Evolutionary conservation across 108 stramenopile species (phyloP).

Genomic region (Stephanodiscus minutulus): DNA sequence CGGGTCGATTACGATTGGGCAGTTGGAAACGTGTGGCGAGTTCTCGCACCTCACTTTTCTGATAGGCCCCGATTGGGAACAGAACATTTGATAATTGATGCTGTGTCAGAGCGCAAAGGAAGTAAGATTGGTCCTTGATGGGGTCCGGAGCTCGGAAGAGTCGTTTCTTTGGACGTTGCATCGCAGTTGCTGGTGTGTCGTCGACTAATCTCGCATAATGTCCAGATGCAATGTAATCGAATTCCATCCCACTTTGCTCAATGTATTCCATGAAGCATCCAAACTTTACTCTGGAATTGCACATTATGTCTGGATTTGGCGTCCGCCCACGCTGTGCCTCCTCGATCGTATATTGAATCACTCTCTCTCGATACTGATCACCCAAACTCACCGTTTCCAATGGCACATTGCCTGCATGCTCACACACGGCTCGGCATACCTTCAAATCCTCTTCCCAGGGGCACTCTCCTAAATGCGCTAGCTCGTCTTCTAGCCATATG

Average conservation of each 20-base stretch:
- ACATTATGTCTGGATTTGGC: slow-evolving; percentile 98
- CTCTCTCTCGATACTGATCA: slow-evolving; percentile 88
- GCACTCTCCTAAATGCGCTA: slow-evolving; percentile 92
- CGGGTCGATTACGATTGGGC: slow-evolving; percentile 89
- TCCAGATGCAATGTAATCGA: slow-evolving; percentile 91
- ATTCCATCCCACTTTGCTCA: slow-evolving; percentile 45
- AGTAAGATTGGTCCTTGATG: slow-evolving; percentile 98
- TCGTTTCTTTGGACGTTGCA: slow-evolving; percentile 28
- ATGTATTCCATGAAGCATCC: slow-evolving; percentile 92
- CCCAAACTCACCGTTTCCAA: slow-evolving; percentile 87
- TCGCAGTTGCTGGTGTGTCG: slow-evolving; percentile 18
- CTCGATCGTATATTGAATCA: slow-evolving; percentile 87
- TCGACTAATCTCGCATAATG: slow-evolving; percentile 90
- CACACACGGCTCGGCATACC: slow-evolving; percentile 86
- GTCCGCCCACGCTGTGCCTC: slow-evolving; percentile 90
- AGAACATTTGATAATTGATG: slow-evolving; percentile 77
- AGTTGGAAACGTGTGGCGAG: slow-evolving; percentile 88
- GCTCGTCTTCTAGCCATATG: slow-evolving; percentile 98
- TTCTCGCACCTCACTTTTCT: slow-evolving; percentile 88
- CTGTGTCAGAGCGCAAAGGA: slow-evolving; percentile 91
- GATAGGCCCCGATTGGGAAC: slow-evolving; percentile 92
- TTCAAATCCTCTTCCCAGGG: slow-evolving; percentile 94
- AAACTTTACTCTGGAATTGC: slow-evolving; percentile 96
- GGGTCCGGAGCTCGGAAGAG: slow-evolving; percentile 91
- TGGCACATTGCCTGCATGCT: slow-evolving; percentile 83